Base-by-base conservation (phyloP, 352 stramenopile species). In the Pythium volutum region DNA sequence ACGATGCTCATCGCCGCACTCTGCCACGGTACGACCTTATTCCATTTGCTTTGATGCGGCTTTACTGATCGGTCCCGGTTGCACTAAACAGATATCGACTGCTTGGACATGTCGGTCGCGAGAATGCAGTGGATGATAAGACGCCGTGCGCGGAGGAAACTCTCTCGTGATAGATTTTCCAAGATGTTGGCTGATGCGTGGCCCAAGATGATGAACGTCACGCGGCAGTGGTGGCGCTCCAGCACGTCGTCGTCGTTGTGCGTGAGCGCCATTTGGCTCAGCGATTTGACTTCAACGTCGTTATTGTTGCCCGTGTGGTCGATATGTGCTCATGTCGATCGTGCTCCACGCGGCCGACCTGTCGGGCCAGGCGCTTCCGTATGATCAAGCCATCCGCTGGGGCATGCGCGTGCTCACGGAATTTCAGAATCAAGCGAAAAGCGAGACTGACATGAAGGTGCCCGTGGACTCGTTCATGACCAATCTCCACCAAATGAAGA, bases 241-340 rank as follows among this genome's bases (percentile, higher is more conserved):
- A 96, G 66, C 29, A 96, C 87, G 7, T 81, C 79, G 26, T 88
- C 72, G 60, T 96, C 84, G 52, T 36, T 36, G 31, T 96, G 89
- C 1, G 79, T 89, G 26, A 93, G 71, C 4, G 88, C 87, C 64
- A 96, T 78, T 4, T 75, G 69, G n/a, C 31, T 36, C 31, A 36
- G 14, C 31, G 31, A 36, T 11, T 36, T 36, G 31, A 36, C 31
- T 9, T 36, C 31, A 36, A 36, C 10, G 14, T 36, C 31, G 31
- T 36, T 36, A 11, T 36, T 36, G 31, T 36, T 36, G 31, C 31
- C 31, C 10, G 31, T 8, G 31, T 36, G 31, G n/a, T n/a, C n/a
- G 74, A 0, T 54, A 66, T 7, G 12, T 89, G 15, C 60, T 94
- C 27, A 86, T 91, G 72, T 76, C 71, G 0, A 77, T 92, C 39